phyloP scores from a whole-genome alignment of 2,329 filamentous ascomycete genomes.

The Neonectria ditissima region DNA sequence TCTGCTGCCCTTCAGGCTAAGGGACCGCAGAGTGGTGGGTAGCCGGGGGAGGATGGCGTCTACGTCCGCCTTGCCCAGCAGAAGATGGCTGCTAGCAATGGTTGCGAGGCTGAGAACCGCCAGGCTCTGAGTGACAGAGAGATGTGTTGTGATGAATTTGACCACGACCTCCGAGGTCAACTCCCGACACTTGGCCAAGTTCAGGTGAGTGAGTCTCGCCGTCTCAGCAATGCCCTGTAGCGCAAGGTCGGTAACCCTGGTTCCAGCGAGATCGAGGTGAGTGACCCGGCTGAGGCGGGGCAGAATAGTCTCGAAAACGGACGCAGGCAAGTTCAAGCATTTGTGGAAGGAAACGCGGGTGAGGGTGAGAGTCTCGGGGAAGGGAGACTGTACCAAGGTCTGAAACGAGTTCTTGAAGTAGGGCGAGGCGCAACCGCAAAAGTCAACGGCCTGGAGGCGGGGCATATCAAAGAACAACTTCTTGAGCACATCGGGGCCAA shows the following conservation, averaged over 20 bases:
- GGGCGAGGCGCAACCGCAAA: constrained; percentile 79
- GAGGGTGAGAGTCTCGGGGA: constrained; percentile 68
- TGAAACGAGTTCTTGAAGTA: constrained; percentile 75
- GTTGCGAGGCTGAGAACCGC: constrained; percentile 80
- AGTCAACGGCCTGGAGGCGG: constrained; percentile 75
- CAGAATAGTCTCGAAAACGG: constrained; percentile 76
- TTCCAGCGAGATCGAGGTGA: constrained; percentile 84
- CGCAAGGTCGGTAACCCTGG: constrained; percentile 78
- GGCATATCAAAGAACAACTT: constrained; percentile 78
- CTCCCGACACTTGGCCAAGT: constrained; percentile 79
- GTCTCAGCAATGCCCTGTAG: constrained; percentile 77
- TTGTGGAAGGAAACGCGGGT: constrained; percentile 81
- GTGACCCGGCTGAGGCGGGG: constrained; percentile 78
- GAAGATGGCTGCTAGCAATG: constrained; percentile 77
- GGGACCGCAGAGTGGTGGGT: constrained; percentile 74
- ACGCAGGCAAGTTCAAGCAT: constrained; percentile 76
- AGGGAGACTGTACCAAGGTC: constrained; percentile 63
- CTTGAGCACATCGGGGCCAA: constrained; percentile 74
- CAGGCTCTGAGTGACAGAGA: constrained; percentile 72
- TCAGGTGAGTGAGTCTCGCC: constrained; percentile 80
- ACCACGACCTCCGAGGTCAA: constrained; percentile 75
- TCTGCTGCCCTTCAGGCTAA: constrained; percentile 81
- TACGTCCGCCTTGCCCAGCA: constrained; percentile 75
- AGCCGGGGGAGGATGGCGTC: constrained; percentile 73
- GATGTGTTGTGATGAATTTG: constrained; percentile 77